Evolutionary conservation across 805 yeast genomes (phyloP), one percentile per base, ranked within the genome.

Genomic region (Cyberlindnera galapagoensis): DNA sequence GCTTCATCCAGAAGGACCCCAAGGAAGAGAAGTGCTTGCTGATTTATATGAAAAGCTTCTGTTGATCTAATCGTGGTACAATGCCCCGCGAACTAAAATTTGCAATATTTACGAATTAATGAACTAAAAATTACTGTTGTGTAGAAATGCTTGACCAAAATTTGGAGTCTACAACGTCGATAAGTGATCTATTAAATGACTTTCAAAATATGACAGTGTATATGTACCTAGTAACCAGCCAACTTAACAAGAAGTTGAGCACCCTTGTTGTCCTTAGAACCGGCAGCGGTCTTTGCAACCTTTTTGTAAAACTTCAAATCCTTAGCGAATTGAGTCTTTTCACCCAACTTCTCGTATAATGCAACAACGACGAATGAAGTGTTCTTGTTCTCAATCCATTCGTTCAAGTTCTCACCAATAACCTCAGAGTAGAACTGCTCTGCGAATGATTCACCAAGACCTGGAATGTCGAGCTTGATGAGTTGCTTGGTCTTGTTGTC

Each of bases 311-410:
- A 64, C 55, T 71, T 72, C 48, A 88, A 60, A 18, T 64, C 69
- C 51, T 74, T 69, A 36, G 63, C 49, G 43, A 82, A 74, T 19
- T 59, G 53, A 37, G 69, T 62, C 25, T 70, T 66, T 28, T 64
- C 60, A 31, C 61, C 62, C 47, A 81, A 64, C 18, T 70, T 69
- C 59, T 90, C 97, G 46, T 67, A 71, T n/a, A 86, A 59, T 1
- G 95, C 74, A 30, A 85, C 88, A 33, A 88, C 65, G 12, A 85
- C 83, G 52, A 90, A 90, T 12, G 94, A 75, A 24, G 92, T 84
- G 35, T 68, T 68, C 26, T 74, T 71, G 24, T 69, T 65, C 40
- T 72, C 72, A 27, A 80, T 71, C 97, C 97, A 90, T 36, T 61
- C 65, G 22, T 59, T 60, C 22, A 84, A 59, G 18, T 34, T 28